These are phyloP conservation scores for Fusarium udum DNA, from an alignment of 2,329 filamentous ascomycete genomes.

Conservation along the genomic window DNA sequence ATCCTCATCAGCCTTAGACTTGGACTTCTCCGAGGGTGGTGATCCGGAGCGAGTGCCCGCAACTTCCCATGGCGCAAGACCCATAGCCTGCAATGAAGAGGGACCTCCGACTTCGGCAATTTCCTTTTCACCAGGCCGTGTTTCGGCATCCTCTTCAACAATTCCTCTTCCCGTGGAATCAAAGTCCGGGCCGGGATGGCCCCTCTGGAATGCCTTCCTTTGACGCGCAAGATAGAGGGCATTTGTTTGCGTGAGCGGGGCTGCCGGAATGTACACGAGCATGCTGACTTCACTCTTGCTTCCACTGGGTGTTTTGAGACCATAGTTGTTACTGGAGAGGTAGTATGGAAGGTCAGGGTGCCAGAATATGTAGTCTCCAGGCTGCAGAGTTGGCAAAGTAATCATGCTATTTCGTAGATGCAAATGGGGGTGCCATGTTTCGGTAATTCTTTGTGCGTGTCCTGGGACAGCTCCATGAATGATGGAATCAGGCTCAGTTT, in stretches of 20 bases:
- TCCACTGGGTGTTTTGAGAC: conserved; percentile 43
- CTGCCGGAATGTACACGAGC: conserved; percentile 65
- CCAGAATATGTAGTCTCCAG: conserved; percentile 68
- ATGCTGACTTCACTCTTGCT: conserved; percentile 54
- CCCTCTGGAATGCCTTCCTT: conserved; percentile 65
- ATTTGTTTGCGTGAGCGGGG: conserved; percentile 66
- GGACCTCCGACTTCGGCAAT: conserved; percentile 61
- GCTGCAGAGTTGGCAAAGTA: conserved; percentile 63
- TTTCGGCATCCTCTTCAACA: conserved; percentile 61
- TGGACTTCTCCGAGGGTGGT: conserved; percentile 37
- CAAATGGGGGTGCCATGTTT: conserved; percentile 67
- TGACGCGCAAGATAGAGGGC: conserved; percentile 66
- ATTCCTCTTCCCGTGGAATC: conserved; percentile 60
- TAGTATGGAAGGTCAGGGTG: conserved; percentile 67
- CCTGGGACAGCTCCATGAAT: conserved; percentile 68
- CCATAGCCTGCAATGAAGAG: conserved; percentile 66
- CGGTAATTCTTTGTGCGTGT: conserved; percentile 66
- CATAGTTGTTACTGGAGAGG: conserved; percentile 55
- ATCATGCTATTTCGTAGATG: conserved; percentile 63
- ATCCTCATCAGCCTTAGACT: conserved; percentile 40
- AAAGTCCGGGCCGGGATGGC: conserved; percentile 65
- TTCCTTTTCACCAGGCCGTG: conserved; percentile 60
- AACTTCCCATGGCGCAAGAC: conserved; percentile 61
- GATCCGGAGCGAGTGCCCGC: conserved; percentile 46
- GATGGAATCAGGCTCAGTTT: conserved; percentile 62